Base-by-base conservation (phyloP, 495 filamentous ascomycete species). In the Trichoderma reesei region DNA sequence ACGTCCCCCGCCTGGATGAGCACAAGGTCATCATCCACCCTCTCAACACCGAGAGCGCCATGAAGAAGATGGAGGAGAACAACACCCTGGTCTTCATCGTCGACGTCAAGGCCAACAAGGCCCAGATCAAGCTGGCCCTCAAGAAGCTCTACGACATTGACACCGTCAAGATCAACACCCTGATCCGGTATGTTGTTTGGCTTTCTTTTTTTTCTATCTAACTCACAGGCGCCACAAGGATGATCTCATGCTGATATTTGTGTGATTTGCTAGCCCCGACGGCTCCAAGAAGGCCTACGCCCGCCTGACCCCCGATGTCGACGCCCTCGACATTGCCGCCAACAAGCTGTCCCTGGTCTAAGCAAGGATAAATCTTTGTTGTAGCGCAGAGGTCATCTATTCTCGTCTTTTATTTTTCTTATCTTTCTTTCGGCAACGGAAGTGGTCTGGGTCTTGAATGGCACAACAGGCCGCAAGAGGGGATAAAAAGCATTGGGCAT, bases 31-130 rank as follows among this genome's bases (percentile, higher is more conserved):
- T 95, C 74, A 82, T 91, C 70, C 85, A 90, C 83, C 74, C 74
- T 46, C 83, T 98, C 67, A 99, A 99, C 85, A 97, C 94, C 62
- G 94, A 98, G 87, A 90, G 87, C 69, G 95, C 94, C 73, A 96
- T 99, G 91, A 99, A 99, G 91, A 97, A 96, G 89, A 96, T 98
- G 68, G 95, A 98, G 86, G 94, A 98, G 89, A 90, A 98, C 86
- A 96, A 99, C 86, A 96, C 94, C 71, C 84, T 98, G 31, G 95
- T 98, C 70, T 98, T 99, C 83, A 96, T 98, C 73, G 92, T 96
- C 72, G 90, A 99, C 70, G 85, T 91, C 76, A 96, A 97, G 89
- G 85, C 91, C 72, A 99, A 99, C 84, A 99, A 99, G 90, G 87
- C 92, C 73, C 94, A 99, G 86, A 99, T 99, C 82, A 96, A 96